Percentiles rank a stretch among this genome's conserved stretches.
Evolutionary conservation across 208 protist species (phyloP).

Genomic region (Blastocrithidia nonstop): DNA sequence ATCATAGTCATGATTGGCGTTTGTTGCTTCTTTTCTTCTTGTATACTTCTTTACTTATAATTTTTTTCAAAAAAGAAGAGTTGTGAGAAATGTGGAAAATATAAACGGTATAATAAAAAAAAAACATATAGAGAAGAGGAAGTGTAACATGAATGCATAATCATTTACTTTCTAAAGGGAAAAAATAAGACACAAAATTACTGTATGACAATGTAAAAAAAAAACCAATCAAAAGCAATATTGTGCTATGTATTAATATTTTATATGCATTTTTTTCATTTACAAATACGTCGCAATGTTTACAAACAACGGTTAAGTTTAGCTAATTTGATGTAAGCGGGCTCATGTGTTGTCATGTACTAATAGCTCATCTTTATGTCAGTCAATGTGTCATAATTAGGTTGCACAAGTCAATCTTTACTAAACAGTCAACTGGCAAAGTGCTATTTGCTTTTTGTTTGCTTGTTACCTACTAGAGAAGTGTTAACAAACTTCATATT

Average conservation of each 20-base stretch:
- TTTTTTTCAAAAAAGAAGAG: too few relatives aligned
- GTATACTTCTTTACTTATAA: neutral
- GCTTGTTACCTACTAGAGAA: too few relatives aligned
- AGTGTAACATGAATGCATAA: constrained; percentile 1
- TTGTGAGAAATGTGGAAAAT: neutral
- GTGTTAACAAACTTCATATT: too few relatives aligned
- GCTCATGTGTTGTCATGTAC: too few relatives aligned
- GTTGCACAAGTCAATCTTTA: too few relatives aligned
- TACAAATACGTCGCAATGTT: neutral
- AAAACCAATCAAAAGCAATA: neutral
- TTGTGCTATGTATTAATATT: constrained; percentile 2
- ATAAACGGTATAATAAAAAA: constrained; percentile 5
- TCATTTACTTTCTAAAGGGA: neutral
- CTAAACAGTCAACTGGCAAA: too few relatives aligned
- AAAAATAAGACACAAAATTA: too few relatives aligned
- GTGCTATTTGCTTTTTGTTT: too few relatives aligned
- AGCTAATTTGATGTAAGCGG: neutral
- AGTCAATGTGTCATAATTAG: too few relatives aligned
- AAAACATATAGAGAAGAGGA: constrained; percentile 1
- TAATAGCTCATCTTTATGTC: too few relatives aligned
- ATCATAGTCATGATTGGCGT: constrained; percentile 97
- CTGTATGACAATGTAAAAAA: constrained; percentile 1
- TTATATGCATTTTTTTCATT: neutral
- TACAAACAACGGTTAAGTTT: neutral
- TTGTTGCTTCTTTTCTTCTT: neutral